A percentile compares a stretch with the other conserved stretches of the same genome.
These are phyloP conservation scores for Pleurotus djamor DNA, from an alignment of 768 basidiomycete genomes.

Conservation along the genomic window DNA sequence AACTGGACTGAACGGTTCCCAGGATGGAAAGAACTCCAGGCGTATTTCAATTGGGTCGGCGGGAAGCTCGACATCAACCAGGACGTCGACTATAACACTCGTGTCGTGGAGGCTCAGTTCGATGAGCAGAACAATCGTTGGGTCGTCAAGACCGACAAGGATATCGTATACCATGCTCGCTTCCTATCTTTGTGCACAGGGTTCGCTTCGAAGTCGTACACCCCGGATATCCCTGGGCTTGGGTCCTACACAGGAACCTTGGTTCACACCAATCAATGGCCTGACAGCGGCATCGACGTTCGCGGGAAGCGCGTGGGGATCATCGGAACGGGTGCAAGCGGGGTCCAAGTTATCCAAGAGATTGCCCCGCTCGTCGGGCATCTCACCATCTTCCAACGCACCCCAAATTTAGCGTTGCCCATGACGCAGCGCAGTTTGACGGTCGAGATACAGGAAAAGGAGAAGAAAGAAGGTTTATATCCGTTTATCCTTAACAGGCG, in stretches of 20 bases:
- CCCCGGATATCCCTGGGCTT: conserved; percentile 17
- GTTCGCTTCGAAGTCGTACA: conserved; percentile 17
- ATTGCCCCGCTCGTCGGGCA: conserved; percentile 15
- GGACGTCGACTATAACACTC: conserved; percentile 19
- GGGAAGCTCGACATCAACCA: conserved; percentile 19
- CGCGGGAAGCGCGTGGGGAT: conserved; percentile 20
- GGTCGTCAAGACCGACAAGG: conserved; percentile 17
- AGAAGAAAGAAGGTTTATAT: conserved; percentile 14
- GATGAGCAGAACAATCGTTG: conserved; percentile 14
- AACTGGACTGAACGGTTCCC: background rate
- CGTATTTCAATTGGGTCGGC: conserved; percentile 20
- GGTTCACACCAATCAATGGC: conserved; percentile 21
- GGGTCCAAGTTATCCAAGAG: conserved; percentile 22
- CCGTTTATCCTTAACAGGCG: conserved; percentile 16
- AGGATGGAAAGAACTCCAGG: conserved; percentile 4
- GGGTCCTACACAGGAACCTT: conserved; percentile 17
- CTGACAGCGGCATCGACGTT: conserved; percentile 14
- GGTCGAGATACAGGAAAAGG: conserved; percentile 21
- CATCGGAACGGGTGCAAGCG: conserved; percentile 23
- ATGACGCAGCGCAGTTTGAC: conserved; percentile 61
- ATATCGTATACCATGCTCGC: conserved; percentile 11
- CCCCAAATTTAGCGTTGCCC: conserved; percentile 47
- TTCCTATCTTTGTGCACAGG: conserved; percentile 21
- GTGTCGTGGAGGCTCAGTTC: conserved; percentile 18
- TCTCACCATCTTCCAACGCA: conserved; percentile 24